Conservation (phyloP, 2,329 filamentous ascomycete species). For the Ambrosiella cleistominuta region DNA sequence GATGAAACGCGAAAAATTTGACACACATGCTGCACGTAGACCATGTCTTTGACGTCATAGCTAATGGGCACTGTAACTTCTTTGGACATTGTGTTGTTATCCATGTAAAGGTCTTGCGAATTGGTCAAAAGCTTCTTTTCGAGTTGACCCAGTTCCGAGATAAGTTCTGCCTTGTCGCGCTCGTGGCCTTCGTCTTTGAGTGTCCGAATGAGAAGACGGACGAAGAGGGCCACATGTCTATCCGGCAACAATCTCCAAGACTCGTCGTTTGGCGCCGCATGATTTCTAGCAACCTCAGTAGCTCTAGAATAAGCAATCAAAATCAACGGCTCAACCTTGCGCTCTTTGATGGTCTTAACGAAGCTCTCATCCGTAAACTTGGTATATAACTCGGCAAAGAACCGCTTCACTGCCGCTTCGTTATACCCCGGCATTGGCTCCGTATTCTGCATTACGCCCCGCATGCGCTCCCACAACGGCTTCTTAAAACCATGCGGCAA, state of each 20-base stretch:
- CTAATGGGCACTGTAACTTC: constrained; percentile 71
- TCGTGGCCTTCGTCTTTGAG: constrained; percentile 72
- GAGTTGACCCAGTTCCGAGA: constrained; percentile 57
- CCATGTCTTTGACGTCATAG: constrained; percentile 95
- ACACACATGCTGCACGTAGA: constrained; percentile 71
- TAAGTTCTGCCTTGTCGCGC: constrained; percentile 69
- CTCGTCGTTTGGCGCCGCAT: constrained; percentile 60
- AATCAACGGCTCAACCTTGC: constrained; percentile 78
- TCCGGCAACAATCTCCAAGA: constrained; percentile 85
- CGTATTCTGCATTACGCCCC: constrained; percentile 60
- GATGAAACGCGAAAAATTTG: constrained; percentile 69
- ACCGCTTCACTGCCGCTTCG: constrained; percentile 78
- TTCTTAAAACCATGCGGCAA: constrained; percentile 37
- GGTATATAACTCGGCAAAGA: constrained; percentile 87
- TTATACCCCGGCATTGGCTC: constrained; percentile 78
- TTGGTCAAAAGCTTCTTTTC: constrained; percentile 90
- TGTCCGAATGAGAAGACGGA: constrained; percentile 65
- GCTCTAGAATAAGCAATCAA: constrained; percentile 94
- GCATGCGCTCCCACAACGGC: constrained; percentile 52
- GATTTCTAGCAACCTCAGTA: constrained; percentile 67
- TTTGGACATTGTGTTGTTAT: constrained; percentile 40
- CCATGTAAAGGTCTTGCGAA: constrained; percentile 59
- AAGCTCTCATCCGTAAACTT: constrained; percentile 80
- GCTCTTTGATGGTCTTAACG: constrained; percentile 79
- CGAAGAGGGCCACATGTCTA: constrained; percentile 84